Evolutionary conservation across 1,139 yeast genomes (phyloP).

Genomic region (Yamadazyma sp.): DNA sequence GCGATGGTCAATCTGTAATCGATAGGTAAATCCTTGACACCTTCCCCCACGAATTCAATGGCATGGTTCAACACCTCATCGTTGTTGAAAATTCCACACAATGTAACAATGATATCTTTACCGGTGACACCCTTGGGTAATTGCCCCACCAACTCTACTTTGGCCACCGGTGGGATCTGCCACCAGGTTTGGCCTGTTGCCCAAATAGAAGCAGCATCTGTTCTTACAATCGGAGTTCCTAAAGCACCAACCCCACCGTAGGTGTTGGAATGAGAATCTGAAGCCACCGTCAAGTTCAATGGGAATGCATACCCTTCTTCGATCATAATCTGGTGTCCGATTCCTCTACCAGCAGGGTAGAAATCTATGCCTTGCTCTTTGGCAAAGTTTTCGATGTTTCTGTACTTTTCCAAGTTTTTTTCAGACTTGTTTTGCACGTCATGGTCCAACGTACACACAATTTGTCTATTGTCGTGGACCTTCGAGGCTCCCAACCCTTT

Average conservation of each 20-base stretch:
- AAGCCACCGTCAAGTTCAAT: constrained; percentile 87
- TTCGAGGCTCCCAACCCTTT: constrained; percentile 89
- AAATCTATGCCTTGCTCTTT: constrained; percentile 91
- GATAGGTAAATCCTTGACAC: constrained; percentile 67
- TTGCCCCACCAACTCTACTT: constrained; percentile 80
- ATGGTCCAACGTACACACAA: constrained; percentile 94
- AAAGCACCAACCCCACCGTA: constrained; percentile 95
- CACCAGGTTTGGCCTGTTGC: constrained; percentile 99
- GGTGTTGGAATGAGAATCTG: constrained; percentile 96
- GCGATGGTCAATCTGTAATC: constrained; percentile 96
- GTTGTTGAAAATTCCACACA: constrained; percentile 92
- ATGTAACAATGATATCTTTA: constrained; percentile 92
- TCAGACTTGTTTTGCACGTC: constrained; percentile 94
- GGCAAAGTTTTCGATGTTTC: constrained; percentile 86
- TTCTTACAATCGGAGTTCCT: constrained; percentile 97
- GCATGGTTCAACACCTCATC: constrained; percentile 98
- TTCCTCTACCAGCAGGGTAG: constrained; percentile 98
- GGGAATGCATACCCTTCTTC: constrained; percentile 99
- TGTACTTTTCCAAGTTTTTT: constrained; percentile 82
- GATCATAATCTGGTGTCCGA: constrained; percentile 98
- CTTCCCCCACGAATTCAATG: constrained; percentile 92
- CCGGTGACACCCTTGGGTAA: constrained; percentile 90
- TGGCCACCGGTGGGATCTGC: constrained; percentile 99
- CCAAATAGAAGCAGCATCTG: constrained; percentile 99
- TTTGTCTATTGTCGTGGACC: constrained; percentile 82